Evolutionary conservation across 2,329 filamentous ascomycete species (phyloP).

Genomic region (Fragosphaeria purpurea): DNA sequence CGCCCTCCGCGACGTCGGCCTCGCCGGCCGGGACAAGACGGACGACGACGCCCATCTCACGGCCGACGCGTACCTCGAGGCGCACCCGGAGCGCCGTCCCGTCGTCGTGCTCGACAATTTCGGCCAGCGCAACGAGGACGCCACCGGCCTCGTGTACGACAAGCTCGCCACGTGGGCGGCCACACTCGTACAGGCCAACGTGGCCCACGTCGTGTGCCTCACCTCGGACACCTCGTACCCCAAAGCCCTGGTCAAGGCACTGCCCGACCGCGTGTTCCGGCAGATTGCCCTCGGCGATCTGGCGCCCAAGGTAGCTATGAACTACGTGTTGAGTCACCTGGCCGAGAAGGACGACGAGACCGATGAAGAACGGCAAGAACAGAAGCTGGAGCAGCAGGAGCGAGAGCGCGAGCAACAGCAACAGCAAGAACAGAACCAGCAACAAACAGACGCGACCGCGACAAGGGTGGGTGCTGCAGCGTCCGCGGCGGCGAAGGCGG

Average conservation of each 20-base stretch:
- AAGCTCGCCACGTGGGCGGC: constrained; percentile 87
- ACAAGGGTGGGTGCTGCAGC: no score
- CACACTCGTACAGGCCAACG: constrained; percentile 70
- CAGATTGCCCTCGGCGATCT: constrained; percentile 80
- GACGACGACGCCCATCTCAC: constrained; percentile 45
- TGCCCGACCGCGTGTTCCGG: constrained; percentile 86
- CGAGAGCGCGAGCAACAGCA: no score
- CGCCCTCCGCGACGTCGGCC: constrained; percentile 67
- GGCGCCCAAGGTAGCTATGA: constrained; percentile 74
- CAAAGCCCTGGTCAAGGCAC: constrained; percentile 74
- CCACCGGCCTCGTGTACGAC: constrained; percentile 54
- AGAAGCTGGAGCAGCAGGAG: no score
- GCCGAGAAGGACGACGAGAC: constrained; percentile 35
- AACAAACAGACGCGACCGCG: not conserved
- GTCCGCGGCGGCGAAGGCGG: no score
- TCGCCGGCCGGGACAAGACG: constrained; percentile 58
- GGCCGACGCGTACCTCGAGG: constrained; percentile 82
- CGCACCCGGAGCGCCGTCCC: constrained; percentile 72
- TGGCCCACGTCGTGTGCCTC: constrained; percentile 90
- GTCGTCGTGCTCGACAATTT: constrained; percentile 91
- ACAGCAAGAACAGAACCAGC: constrained; percentile 3
- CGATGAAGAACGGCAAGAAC: constrained; percentile 4
- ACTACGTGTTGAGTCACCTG: constrained; percentile 78
- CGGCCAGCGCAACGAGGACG: constrained; percentile 64
- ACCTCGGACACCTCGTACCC: constrained; percentile 83